Conservation (phyloP, 2,329 filamentous ascomycete genomes). For the Apiospora rasikravindrae region DNA sequence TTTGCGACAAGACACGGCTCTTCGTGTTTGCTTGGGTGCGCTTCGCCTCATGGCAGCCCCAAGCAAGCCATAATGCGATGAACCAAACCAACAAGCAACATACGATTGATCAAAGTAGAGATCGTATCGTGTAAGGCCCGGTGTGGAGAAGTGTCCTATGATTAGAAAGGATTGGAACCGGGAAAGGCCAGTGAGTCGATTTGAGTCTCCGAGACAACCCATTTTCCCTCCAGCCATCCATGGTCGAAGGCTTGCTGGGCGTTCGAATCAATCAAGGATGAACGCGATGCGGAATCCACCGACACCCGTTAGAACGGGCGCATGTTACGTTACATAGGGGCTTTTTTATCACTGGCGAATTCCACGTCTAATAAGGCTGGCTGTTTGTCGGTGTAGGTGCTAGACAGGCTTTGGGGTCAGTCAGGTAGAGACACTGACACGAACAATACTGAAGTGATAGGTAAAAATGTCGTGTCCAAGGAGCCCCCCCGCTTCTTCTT, state of each 20-base stretch:
- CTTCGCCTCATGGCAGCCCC: slow-evolving; percentile 10
- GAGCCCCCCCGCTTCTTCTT: neutral
- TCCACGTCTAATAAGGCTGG: neutral
- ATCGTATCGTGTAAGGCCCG: neutral
- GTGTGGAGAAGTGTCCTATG: neutral
- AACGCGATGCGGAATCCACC: too few relatives aligned
- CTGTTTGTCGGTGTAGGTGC: neutral
- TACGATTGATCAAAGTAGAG: neutral
- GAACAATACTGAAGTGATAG: neutral
- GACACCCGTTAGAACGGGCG: neutral
- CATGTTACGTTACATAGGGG: slow-evolving; percentile 11
- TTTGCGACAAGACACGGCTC: neutral
- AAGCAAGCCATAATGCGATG: neutral
- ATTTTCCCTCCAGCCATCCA: neutral
- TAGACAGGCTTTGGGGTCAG: neutral
- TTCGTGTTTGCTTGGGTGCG: neutral
- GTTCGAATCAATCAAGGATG: neutral
- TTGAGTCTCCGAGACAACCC: neutral
- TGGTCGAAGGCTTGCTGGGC: neutral
- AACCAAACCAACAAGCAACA: neutral
- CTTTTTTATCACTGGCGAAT: neutral
- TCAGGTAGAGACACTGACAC: slow-evolving; percentile 4
- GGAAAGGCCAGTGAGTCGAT: neutral
- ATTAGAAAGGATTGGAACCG: neutral
- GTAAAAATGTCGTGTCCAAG: neutral